Percentiles rank a stretch among this genome's conserved stretches.
Conservation (phyloP, 139 green algal genomes). For the Ettlia oleoabundans region DNA sequence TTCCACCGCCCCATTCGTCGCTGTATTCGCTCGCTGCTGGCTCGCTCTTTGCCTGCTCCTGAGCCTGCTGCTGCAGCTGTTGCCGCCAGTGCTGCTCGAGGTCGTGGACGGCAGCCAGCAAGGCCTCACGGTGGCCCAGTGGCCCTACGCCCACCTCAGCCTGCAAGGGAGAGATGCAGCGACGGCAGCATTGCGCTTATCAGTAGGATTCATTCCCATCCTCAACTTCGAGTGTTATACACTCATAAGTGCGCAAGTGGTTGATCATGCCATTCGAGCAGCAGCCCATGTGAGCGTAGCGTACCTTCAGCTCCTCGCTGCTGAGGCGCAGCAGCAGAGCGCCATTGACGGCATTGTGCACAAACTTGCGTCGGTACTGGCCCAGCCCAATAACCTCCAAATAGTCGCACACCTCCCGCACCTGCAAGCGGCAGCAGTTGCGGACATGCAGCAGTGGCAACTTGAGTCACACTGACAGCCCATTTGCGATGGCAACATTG, state of each 20-base stretch:
- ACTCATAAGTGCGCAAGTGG: no score
- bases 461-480: no score
- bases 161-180: constrained; percentile 12
- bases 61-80: neutral
- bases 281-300: neutral
- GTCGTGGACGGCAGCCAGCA: constrained; percentile 54
- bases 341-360: constrained; percentile 72
- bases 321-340: constrained; percentile 63
- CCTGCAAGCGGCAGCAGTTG: neutral
- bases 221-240: no score
- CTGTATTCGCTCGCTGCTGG: neutral
- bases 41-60: neutral
- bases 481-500: no score
- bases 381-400: constrained; percentile 70
- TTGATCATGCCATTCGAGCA: no score
- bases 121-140: constrained; percentile 61
- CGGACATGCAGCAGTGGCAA: neutral
- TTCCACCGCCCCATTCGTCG: neutral
- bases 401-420: constrained; percentile 70
- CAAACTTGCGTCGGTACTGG: constrained; percentile 76
- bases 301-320: constrained; percentile 61
- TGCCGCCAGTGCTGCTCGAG: constrained; percentile 18
- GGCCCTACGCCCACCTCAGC: constrained; percentile 71
- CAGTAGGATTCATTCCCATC: no score
- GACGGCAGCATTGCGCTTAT: neutral